A percentile compares a stretch with the other conserved stretches of the same genome.
Conservation (phyloP, 768 basidiomycete genomes). For the Suillus brevipes region DNA sequence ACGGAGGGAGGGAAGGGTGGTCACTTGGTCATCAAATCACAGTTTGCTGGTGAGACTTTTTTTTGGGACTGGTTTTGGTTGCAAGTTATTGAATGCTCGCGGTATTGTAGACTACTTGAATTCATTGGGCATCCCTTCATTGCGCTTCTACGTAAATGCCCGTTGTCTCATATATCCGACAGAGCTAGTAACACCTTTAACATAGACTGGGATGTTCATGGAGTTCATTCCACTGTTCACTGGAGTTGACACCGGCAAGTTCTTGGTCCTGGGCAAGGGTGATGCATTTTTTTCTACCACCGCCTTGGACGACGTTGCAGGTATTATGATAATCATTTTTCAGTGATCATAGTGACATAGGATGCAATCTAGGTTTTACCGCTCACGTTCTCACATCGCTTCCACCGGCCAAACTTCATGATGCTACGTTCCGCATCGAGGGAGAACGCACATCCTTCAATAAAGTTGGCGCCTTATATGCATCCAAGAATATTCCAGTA, state of each 20-base stretch:
- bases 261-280: constrained; percentile 35
- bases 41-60: constrained; percentile 27
- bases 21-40: constrained; percentile 24
- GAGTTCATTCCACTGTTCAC: constrained; percentile 33
- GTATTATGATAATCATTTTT: constrained; percentile 20
- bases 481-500: constrained; percentile 18
- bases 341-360: constrained; percentile 7
- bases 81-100: background rate
- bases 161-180: background rate
- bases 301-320: constrained; percentile 35
- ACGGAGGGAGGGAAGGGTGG: constrained; percentile 34
- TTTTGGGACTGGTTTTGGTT: background rate
- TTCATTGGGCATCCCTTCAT: constrained; percentile 29
- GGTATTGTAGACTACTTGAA: constrained; percentile 29
- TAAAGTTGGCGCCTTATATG: constrained; percentile 31
- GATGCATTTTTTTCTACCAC: constrained; percentile 33
- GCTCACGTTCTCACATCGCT: constrained; percentile 36
- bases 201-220: constrained; percentile 36
- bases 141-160: constrained; percentile 35
- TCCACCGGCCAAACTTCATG: constrained; percentile 24
- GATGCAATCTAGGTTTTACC: constrained; percentile 30
- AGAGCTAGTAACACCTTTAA: constrained; percentile 6
- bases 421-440: constrained; percentile 37
- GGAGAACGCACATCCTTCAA: constrained; percentile 33
- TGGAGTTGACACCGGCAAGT: constrained; percentile 29